Evolutionary conservation across 2,329 filamentous ascomycete genomes (phyloP).

Genomic region (Venturia nashicola): DNA sequence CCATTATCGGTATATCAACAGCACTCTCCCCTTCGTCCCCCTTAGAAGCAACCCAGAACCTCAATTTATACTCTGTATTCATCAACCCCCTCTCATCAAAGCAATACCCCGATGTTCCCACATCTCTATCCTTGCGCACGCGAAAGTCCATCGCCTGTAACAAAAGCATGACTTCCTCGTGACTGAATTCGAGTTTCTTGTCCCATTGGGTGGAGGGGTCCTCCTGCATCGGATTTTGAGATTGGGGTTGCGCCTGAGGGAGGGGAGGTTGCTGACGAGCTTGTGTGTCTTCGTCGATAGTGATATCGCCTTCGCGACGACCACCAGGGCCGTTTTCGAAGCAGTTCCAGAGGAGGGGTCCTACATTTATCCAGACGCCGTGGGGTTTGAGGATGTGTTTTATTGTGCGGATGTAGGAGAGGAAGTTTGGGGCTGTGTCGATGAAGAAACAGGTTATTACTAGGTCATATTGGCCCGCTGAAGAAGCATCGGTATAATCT

Average conservation of each 20-base stretch:
- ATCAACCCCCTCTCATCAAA: conserved; percentile 77
- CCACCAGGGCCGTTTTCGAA: conserved; percentile 57
- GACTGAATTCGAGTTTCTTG: conserved; percentile 58
- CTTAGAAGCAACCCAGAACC: conserved; percentile 79
- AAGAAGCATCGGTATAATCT: conserved; percentile 72
- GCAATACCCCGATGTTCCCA: conserved; percentile 70
- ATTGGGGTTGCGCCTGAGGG: neutral
- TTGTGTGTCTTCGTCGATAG: conserved; percentile 2
- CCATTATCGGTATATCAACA: neutral
- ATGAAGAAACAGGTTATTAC: conserved; percentile 10
- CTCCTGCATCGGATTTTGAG: conserved; percentile 45
- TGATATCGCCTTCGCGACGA: conserved; percentile 25
- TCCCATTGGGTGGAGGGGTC: conserved; percentile 53
- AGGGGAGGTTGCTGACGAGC: neutral
- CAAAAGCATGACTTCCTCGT: conserved; percentile 75
- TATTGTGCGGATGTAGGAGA: conserved; percentile 7
- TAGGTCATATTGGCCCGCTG: conserved; percentile 34
- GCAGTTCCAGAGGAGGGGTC: conserved; percentile 70
- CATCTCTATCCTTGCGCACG: conserved; percentile 35
- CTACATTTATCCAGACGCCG: conserved; percentile 8
- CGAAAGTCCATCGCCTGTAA: conserved; percentile 63
- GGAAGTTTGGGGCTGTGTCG: conserved; percentile 8
- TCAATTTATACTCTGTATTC: conserved; percentile 69
- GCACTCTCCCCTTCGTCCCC: neutral
- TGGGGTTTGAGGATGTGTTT: neutral